These are phyloP conservation scores for Arabidopsis hybrid DNA, from an alignment of 441 rosid species.

Conservation along the genomic window DNA sequence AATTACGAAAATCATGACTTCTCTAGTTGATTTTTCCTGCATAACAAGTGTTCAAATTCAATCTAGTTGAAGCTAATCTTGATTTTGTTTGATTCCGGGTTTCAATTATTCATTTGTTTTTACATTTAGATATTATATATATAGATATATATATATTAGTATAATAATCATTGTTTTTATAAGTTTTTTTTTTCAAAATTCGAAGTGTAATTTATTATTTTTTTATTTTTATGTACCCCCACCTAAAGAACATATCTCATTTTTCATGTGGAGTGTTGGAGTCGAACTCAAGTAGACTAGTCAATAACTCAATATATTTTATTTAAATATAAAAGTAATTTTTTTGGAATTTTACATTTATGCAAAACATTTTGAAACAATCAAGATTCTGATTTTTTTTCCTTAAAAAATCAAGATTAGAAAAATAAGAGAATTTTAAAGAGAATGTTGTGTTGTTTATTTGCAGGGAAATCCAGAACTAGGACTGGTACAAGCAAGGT, in stretches of 20 bases:
- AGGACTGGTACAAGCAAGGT: conserved; percentile 89
- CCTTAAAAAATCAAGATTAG: not conserved
- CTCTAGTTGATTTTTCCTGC: not conserved
- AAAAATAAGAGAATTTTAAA: not conserved
- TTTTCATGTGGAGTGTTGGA: conserved; percentile 12
- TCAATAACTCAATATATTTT: too few species aligned
- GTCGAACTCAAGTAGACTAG: not conserved
- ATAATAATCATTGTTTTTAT: not conserved
- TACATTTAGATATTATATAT: not conserved
- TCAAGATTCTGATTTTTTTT: not conserved
- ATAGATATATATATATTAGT: not conserved
- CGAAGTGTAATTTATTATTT: not conserved
- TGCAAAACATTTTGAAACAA: not conserved
- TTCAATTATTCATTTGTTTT: not conserved
- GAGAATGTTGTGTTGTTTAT: not conserved
- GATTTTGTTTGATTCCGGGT: not conserved
- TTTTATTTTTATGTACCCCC: not conserved
- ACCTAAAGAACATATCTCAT: not conserved
- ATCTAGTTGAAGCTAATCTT: conserved; percentile 23
- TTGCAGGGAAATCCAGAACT: conserved; percentile 84
- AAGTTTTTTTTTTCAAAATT: not conserved
- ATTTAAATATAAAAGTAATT: not conserved
- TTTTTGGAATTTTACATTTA: not conserved
- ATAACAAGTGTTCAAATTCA: not conserved
- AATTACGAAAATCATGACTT: conserved; percentile 30